Evolutionary conservation across 139 green algal species (phyloP), one percentile per base, ranked within the genome.

Genomic region (Coelastrella sp.): DNA sequence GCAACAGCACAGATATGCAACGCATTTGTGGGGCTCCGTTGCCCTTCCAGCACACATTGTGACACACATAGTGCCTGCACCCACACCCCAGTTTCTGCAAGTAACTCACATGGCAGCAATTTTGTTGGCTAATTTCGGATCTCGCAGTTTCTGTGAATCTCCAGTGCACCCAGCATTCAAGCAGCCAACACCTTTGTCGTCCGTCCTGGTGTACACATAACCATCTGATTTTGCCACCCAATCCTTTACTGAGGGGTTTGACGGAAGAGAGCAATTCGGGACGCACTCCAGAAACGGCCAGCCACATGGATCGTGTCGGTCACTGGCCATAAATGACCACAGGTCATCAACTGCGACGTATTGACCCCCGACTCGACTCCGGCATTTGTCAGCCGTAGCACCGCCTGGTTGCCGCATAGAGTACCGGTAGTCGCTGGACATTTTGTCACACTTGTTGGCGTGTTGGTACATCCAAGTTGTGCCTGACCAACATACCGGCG

Each of bases 201-300:
- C 30, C 7, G 17, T 9, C 7, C 17, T 27, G 2, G 53, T n/a
- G 53, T 64, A n/a, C 19, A 45, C 34, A 32, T 51, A 25, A 32
- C 11, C 27, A 43, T 63, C 45, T n/a, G 50, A 5, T 11, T 69
- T 51, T 6, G 69, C 51, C 4, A 32, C 21, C 74, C 74, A 81
- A 25, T 51, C 74, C 35, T 41, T 67, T 21, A 38, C 30, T 4
- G 74, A 15, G 13, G 51, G 32, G 9, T 69, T 37, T 21, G 74
- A 68, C 6, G 74, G 74, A 19, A 81, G 43, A 25, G 74, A 68
- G 51, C 74, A 81, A 5, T 68, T 37, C 7, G 74, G 41, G 8
- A 81, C 15, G 32, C 74, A 81, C 50, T 81, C 74, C 30, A 69
- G 9, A 51, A 81, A 81, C 3, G 74, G 74, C 74, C 74, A 81